phyloP scores from a whole-genome alignment of 2,329 filamentous ascomycete species.

The Graphiopsis chlorocephala region DNA sequence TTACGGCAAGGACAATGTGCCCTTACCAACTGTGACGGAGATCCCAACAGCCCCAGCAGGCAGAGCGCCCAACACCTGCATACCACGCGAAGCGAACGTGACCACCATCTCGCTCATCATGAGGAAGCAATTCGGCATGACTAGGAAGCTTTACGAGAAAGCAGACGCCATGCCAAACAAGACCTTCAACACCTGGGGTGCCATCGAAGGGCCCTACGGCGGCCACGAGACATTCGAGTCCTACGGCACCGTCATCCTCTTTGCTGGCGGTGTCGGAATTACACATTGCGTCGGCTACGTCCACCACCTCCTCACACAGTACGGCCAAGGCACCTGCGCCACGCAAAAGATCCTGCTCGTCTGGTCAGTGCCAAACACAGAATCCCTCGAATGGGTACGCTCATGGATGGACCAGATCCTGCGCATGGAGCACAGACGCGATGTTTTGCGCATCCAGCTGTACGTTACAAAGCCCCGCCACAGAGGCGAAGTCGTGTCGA shows the following conservation, averaged over 20 bases:
- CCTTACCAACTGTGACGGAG: conserved; percentile 14
- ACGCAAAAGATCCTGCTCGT: conserved; percentile 70
- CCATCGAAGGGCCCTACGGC: conserved; percentile 74
- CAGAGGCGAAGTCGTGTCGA: conserved; percentile 53
- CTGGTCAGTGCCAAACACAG: conserved; percentile 74
- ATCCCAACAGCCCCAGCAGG: conserved; percentile 14
- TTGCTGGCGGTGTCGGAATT: conserved; percentile 78
- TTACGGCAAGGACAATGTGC: conserved; percentile 8
- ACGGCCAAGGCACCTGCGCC: conserved; percentile 65
- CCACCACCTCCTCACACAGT: conserved; percentile 67
- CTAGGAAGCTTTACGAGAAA: conserved; percentile 65
- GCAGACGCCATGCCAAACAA: conserved; percentile 62
- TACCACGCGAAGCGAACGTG: conserved; percentile 33
- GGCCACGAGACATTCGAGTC: conserved; percentile 68
- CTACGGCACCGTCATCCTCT: conserved; percentile 75
- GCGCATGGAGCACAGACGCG: conserved; percentile 56
- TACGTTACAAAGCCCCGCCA: conserved; percentile 61
- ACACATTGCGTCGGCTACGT: conserved; percentile 77
- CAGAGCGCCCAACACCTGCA: conserved; percentile 22
- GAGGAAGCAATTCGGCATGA: conserved; percentile 71
- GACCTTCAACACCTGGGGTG: conserved; percentile 61
- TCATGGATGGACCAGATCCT: conserved; percentile 66
- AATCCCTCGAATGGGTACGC: conserved; percentile 62
- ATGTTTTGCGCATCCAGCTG: conserved; percentile 59
- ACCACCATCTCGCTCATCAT: conserved; percentile 67